These are phyloP conservation scores for Dactylellina leptospora DNA, from an alignment of 2,329 filamentous ascomycete species.

Conservation along the genomic window DNA sequence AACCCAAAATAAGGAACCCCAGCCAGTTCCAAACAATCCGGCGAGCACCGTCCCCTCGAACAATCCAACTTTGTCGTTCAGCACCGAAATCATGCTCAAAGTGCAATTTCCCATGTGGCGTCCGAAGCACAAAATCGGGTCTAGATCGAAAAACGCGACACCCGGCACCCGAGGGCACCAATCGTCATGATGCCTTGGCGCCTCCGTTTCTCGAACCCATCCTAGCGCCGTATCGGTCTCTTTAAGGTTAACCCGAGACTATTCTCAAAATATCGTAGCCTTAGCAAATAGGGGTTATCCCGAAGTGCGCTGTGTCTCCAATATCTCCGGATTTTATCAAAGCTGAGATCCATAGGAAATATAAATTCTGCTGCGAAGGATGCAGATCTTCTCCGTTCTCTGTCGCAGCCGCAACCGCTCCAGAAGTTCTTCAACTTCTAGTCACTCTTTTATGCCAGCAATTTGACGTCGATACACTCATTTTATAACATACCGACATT, in stretches of 20 bases:
- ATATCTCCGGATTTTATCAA: too few species aligned
- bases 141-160: too few species aligned
- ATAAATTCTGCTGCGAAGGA: neutral
- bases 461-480: conserved; percentile 3
- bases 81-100: too few species aligned
- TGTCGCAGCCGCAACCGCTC: neutral
- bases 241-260: neutral
- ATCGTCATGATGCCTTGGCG: too few species aligned
- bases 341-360: too few species aligned
- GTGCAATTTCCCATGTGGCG: neutral
- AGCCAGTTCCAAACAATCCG: too few species aligned
- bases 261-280: neutral
- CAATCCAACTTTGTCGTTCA: too few species aligned
- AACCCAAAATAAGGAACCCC: too few species aligned
- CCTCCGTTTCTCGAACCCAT: too few species aligned
- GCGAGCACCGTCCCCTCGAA: too few species aligned
- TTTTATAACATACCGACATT: too few species aligned
- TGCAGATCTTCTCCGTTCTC: neutral
- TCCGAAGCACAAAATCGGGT: neutral
- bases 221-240: neutral
- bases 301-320: conserved; percentile 7
- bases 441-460: conserved; percentile 17
- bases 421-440: conserved; percentile 13
- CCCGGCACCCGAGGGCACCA: too few species aligned
- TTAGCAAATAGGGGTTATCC: conserved; percentile 10